Evolutionary conservation across 1,139 yeast species (phyloP).

Genomic region (Candida labiduridarum): DNA sequence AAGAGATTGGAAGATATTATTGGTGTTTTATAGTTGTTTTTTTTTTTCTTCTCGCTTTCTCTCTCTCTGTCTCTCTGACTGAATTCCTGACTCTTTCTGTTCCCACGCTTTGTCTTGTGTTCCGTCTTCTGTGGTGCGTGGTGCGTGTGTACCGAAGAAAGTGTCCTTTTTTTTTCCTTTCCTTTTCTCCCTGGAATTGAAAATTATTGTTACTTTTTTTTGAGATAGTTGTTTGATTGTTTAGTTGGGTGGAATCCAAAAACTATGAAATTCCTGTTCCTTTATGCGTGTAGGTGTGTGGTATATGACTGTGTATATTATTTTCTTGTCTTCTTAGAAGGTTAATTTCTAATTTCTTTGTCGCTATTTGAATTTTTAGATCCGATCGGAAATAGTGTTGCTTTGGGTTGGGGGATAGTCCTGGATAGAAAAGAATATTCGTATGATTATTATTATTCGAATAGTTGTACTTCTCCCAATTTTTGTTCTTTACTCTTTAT

Average conservation of each 20-base stretch:
- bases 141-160: no score
- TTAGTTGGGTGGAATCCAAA: background rate
- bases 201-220: conserved; percentile 1
- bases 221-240: background rate
- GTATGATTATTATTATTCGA: no score
- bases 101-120: background rate
- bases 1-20: conserved; percentile 1
- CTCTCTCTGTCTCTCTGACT: background rate
- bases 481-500: no score
- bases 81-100: background rate
- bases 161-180: background rate
- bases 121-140: conserved; percentile 1
- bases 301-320: no score
- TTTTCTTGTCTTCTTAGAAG: no score
- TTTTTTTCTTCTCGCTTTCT: background rate
- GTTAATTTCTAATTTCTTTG: background rate
- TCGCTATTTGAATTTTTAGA: background rate
- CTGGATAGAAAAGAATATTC: no score
- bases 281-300: background rate
- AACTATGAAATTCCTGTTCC: background rate
- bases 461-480: no score
- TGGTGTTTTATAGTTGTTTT: conserved; percentile 2
- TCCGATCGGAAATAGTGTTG: conserved; percentile 2
- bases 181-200: background rate
- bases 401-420: background rate